These are phyloP conservation scores for Cerioporus squamosus DNA, from an alignment of 1,284 basidiomycete species.

Conservation along the genomic window DNA sequence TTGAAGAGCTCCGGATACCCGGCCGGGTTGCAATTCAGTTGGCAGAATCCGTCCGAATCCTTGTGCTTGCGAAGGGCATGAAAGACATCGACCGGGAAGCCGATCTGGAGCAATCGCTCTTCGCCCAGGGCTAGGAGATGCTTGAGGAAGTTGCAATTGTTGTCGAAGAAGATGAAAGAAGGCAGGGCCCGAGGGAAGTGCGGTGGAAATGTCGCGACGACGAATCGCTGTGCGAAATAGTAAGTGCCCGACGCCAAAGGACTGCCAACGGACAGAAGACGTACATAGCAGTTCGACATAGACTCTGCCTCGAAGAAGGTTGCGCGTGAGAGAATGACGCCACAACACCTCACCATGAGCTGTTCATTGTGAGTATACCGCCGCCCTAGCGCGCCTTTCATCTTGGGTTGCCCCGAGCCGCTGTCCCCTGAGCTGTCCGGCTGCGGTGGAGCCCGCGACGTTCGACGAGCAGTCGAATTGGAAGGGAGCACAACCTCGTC, in stretches of 20 bases:
- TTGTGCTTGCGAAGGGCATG: conserved; percentile 10
- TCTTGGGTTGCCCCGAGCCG: too few species aligned
- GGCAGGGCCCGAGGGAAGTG: neutral
- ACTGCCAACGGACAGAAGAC: too few species aligned
- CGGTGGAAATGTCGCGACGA: neutral
- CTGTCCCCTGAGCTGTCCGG: conserved; percentile 20
- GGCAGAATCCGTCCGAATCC: conserved; percentile 31
- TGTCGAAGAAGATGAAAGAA: neutral
- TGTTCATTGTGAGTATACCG: conserved; percentile 10
- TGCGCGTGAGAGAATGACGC: conserved; percentile 1
- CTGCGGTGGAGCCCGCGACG: neutral
- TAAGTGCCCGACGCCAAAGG: too few species aligned
- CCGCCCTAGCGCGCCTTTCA: too few species aligned
- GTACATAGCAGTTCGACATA: neutral
- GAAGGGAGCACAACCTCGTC: too few species aligned
- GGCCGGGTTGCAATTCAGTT: neutral
- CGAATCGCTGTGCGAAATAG: neutral
- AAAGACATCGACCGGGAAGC: conserved; percentile 6
- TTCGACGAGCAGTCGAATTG: too few species aligned
- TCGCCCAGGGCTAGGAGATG: too few species aligned
- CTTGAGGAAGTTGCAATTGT: neutral
- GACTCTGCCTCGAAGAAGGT: conserved; percentile 1
- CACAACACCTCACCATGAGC: neutral
- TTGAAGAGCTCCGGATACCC: neutral
- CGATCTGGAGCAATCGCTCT: neutral